phyloP scores from a whole-genome alignment of 2,329 filamentous ascomycete genomes.

The Trichophyton benhamiae region DNA sequence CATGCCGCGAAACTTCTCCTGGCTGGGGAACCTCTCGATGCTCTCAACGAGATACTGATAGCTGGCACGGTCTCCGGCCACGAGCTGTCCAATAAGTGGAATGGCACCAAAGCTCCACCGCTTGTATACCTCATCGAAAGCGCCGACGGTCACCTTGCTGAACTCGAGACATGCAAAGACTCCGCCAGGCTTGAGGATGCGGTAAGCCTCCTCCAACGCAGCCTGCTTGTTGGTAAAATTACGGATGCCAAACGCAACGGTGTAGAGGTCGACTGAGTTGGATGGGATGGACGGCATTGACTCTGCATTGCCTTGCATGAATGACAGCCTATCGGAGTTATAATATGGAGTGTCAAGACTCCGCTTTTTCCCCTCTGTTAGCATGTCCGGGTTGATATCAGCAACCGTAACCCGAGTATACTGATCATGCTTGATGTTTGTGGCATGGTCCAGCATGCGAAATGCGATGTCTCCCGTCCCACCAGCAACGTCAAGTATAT shows the following conservation, averaged over 20 bases:
- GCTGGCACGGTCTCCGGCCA: constrained; percentile 85
- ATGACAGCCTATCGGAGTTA: constrained; percentile 45
- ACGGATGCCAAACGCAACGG: constrained; percentile 90
- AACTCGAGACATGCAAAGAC: constrained; percentile 97
- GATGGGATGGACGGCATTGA: constrained; percentile 52
- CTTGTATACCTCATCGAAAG: constrained; percentile 83
- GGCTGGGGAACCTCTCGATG: constrained; percentile 83
- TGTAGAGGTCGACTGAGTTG: constrained; percentile 81
- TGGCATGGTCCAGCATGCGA: constrained; percentile 81
- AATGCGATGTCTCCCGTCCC: constrained; percentile 97
- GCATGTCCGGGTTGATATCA: constrained; percentile 94
- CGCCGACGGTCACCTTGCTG: constrained; percentile 63
- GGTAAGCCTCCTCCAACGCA: constrained; percentile 69
- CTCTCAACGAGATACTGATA: constrained; percentile 99
- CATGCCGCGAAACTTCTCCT: constrained; percentile 62
- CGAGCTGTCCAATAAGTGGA: constrained; percentile 85
- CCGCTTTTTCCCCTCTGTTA: constrained; percentile 73
- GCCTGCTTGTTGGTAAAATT: constrained; percentile 90
- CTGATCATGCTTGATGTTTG: constrained; percentile 64
- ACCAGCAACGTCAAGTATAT: constrained; percentile 88
- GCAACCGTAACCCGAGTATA: constrained; percentile 77
- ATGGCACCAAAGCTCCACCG: constrained; percentile 92
- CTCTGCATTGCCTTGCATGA: constrained; percentile 86
- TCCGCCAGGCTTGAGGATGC: constrained; percentile 85
- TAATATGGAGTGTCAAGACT: constrained; percentile 52